Conservation (phyloP, 192 early-diverging fungal genomes). For the Linnemannia elongata region DNA sequence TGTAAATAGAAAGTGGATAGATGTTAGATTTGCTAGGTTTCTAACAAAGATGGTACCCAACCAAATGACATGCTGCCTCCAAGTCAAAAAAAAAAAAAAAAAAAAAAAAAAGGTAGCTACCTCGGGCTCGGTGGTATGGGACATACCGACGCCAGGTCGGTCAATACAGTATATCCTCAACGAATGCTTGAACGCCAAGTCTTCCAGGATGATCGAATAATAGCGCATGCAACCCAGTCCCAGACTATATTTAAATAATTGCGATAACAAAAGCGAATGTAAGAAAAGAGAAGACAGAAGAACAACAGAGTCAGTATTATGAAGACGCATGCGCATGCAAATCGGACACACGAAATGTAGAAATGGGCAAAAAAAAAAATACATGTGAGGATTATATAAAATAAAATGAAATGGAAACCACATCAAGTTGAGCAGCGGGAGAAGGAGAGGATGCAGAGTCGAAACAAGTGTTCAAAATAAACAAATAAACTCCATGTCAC, state of each 20-base stretch:
- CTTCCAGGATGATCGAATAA: conserved; percentile 59
- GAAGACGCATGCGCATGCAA: not conserved
- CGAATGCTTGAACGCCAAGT: conserved; percentile 56
- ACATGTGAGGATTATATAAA: conserved; percentile 1
- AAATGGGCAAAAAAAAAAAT: not conserved
- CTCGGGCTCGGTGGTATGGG: conserved; percentile 50
- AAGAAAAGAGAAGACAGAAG: not conserved
- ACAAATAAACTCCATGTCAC: not conserved
- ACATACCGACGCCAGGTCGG: conserved; percentile 59
- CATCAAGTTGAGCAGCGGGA: not conserved
- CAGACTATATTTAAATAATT: conserved; percentile 5
- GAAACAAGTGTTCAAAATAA: not conserved
- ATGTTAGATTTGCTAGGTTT: not conserved
- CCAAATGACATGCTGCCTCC: not conserved
- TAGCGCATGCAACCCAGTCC: conserved; percentile 60
- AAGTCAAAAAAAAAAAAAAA: not conserved
- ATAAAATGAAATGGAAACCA: conserved; percentile 3
- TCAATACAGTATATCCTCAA: conserved; percentile 61
- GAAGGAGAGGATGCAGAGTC: not conserved
- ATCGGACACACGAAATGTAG: not conserved
- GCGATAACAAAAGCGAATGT: not conserved
- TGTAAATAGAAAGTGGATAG: not conserved
- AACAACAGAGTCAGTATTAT: not conserved
- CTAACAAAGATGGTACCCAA: not conserved
- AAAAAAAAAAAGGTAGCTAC: conserved; percentile 1